phyloP scores from a whole-genome alignment of 495 filamentous ascomycete species.

The Barbatosphaeria neglecta region DNA sequence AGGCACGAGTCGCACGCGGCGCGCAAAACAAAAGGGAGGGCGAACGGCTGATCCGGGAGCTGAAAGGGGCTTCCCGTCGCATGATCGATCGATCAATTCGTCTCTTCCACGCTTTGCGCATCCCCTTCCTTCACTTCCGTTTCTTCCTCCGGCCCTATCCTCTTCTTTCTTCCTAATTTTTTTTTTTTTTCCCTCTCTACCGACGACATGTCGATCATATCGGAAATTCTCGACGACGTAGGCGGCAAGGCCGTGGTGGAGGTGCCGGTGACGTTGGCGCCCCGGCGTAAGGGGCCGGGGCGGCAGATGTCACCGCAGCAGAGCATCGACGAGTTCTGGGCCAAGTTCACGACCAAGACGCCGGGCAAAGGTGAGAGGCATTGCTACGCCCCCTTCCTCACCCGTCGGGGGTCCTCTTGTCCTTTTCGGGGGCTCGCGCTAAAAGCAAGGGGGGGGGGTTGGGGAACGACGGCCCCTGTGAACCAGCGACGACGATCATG shows the following conservation, averaged over 20 bases:
- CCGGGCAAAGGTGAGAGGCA: constrained; percentile 37
- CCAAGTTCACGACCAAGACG: constrained; percentile 55
- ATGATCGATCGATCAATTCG: too few species aligned
- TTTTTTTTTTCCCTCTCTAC: background rate
- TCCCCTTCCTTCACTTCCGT: too few species aligned
- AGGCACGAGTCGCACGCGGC: too few species aligned
- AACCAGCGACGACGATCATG: constrained; percentile 53
- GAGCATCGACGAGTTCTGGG: constrained; percentile 67
- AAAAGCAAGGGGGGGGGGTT: background rate
- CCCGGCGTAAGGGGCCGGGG: constrained; percentile 5
- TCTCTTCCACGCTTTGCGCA: too few species aligned
- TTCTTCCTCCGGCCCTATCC: too few species aligned
- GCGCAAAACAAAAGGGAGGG: too few species aligned
- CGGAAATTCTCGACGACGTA: background rate
- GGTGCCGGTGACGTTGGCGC: background rate
- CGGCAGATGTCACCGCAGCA: constrained; percentile 53
- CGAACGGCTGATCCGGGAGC: too few species aligned
- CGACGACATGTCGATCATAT: background rate
- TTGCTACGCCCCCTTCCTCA: background rate
- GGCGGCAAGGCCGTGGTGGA: constrained; percentile 8
- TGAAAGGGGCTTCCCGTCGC: too few species aligned
- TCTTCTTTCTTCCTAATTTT: background rate
- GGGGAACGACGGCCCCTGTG: background rate
- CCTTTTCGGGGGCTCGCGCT: background rate
- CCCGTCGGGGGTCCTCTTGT: constrained; percentile 1